Base-by-base conservation (phyloP, 148 eudicot species). In the Vaccinium myrtillus region DNA sequence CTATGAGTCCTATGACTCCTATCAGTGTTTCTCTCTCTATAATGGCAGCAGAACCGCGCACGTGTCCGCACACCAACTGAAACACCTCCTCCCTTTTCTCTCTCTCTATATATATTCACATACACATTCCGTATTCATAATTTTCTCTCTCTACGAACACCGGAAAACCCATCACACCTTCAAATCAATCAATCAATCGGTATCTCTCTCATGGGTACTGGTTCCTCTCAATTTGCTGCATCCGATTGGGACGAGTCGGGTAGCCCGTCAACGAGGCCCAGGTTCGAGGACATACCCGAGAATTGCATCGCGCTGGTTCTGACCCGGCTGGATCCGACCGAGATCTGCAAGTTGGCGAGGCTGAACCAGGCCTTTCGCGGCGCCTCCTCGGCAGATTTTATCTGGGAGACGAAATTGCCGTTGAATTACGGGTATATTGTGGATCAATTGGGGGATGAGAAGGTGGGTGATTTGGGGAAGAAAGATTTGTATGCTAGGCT, bases 351-450 rank as follows among this genome's bases (percentile, higher is more conserved):
- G 32, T 81, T 96, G 71, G 98, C 99, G 63, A 85, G 90, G 1
- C 85, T 96, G 0, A 96, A 90, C 39, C 88, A 90, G 85, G 93
- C 96, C 14, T 96, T 96, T 69, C 87, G 93, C 2, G 88, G 91
- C 0, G 99, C 99, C 2, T 91, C 99, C 0, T 89, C 97, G 0
- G 94, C 99, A 36, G 99, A 96, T 87, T 94, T 96, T 82, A 92
- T 96, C 4, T 96, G 99, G 99, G 91, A 87, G 25, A 23, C 86
- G 16, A 96, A 96, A 80, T 87, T 95, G 87, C 99, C 99, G 12
- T 46, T 85, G 0, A 94, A 90, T 81, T 96, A 92, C 49, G n/a
- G 30, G 11, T 92, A 87, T 84, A 84, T 96, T 39, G 71, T 93
- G 25, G 84, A 87, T 1, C 83, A 80, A 9, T 82, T 91, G 82